Conservation (phyloP, 305 asterid genomes). For the Fraxinus velutina region DNA sequence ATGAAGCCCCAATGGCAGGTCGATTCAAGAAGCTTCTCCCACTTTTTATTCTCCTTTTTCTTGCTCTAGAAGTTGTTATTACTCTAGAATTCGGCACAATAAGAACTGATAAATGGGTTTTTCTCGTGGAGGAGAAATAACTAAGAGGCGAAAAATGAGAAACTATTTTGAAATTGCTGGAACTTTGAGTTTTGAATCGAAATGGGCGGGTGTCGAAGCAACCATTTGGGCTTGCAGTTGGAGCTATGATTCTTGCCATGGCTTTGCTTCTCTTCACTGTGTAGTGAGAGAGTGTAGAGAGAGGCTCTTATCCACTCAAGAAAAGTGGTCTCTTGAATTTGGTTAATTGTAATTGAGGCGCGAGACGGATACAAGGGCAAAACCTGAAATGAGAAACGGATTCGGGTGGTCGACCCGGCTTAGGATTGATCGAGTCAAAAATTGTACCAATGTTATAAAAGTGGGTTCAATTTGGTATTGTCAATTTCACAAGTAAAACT, state of each 20-base stretch:
- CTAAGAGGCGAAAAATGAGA: conserved; percentile 24
- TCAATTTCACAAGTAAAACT: not conserved
- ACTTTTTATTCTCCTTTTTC: conserved; percentile 26
- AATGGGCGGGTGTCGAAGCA: conserved; percentile 33
- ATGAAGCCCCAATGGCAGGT: conserved; percentile 35
- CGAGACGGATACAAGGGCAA: not conserved
- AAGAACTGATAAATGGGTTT: conserved; percentile 26
- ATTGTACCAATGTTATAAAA: not conserved
- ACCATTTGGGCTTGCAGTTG: conserved; percentile 34
- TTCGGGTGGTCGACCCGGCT: not conserved
- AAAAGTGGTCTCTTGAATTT: not conserved
- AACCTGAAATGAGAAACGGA: not conserved
- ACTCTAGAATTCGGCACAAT: conserved; percentile 29
- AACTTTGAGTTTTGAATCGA: conserved; percentile 20
- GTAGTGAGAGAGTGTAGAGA: not conserved
- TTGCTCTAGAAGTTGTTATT: conserved; percentile 26
- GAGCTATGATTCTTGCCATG: not conserved
- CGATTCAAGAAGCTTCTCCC: conserved; percentile 20
- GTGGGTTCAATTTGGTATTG: not conserved
- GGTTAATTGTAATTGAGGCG: not conserved
- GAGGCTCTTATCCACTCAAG: not conserved
- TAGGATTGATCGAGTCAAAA: not conserved
- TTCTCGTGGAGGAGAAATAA: conserved; percentile 22
- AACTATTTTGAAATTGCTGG: conserved; percentile 23
- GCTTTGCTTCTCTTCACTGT: not conserved